Evolutionary conservation across 768 basidiomycete species (phyloP).

Genomic region (Hericium rajendrae): DNA sequence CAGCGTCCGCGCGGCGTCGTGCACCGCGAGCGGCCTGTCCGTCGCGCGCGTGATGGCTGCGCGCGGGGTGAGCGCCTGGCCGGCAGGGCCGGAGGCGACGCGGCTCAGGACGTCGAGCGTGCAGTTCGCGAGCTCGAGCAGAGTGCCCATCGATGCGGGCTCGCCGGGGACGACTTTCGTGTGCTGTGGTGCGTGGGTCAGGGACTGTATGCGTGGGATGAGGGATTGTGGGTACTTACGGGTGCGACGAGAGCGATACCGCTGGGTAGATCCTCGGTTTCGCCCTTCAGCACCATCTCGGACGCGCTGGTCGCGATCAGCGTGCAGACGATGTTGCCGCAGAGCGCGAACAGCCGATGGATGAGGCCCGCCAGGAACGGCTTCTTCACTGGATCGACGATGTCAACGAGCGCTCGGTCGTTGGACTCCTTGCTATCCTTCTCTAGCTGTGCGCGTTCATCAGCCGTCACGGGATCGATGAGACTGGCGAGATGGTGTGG

Average conservation of each 20-base stretch:
- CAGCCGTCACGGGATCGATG: conserved; percentile 68
- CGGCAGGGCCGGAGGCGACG: conserved; percentile 51
- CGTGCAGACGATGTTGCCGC: conserved; percentile 59
- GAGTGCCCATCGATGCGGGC: conserved; percentile 75
- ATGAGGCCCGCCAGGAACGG: conserved; percentile 67
- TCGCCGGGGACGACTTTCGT: conserved; percentile 79
- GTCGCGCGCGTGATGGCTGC: conserved; percentile 18
- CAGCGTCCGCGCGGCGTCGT: conserved; percentile 45
- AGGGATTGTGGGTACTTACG: conserved; percentile 33
- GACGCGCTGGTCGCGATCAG: conserved; percentile 63
- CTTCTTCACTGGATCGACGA: conserved; percentile 54
- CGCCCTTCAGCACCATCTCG: conserved; percentile 53
- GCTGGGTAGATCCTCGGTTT: conserved; percentile 64
- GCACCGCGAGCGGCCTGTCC: conserved; percentile 41
- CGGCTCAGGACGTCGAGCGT: conserved; percentile 65
- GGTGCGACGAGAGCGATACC: conserved; percentile 63
- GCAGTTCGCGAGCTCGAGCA: conserved; percentile 77
- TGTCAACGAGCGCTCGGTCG: conserved; percentile 29
- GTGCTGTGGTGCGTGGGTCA: conserved; percentile 38
- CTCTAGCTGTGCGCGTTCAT: conserved; percentile 63
- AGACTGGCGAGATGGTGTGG: conserved; percentile 80
- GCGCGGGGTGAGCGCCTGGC: conserved; percentile 40
- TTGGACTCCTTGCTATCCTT: conserved; percentile 33
- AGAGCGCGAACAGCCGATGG: conserved; percentile 61
- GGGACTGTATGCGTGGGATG: not conserved